Evolutionary conservation across 768 basidiomycete genomes (phyloP).

Genomic region (Psilocybe cubensis): DNA sequence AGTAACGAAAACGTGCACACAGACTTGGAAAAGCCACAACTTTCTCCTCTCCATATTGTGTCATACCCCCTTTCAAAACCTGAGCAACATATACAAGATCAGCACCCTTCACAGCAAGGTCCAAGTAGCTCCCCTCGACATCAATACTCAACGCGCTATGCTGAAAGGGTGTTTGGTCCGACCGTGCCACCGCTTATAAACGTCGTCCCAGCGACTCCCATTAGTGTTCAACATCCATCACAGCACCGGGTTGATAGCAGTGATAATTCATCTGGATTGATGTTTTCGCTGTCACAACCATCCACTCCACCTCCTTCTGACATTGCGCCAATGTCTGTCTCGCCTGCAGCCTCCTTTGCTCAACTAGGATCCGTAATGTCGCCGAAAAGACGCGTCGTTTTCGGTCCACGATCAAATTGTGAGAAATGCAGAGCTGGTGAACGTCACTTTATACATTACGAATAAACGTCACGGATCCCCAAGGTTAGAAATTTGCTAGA

Average conservation of each 20-base stretch:
- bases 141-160: conserved; percentile 12
- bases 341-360: conserved; percentile 25
- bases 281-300: conserved; percentile 5
- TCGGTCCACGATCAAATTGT: conserved; percentile 35
- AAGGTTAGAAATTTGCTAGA: too few species aligned
- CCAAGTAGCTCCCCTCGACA: conserved; percentile 9
- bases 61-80: conserved; percentile 6
- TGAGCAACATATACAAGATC: background rate
- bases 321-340: conserved; percentile 27
- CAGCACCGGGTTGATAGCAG: background rate
- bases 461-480: conserved; percentile 8
- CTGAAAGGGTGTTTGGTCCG: conserved; percentile 14
- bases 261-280: background rate
- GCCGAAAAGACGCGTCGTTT: conserved; percentile 30
- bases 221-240: background rate
- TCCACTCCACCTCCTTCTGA: conserved; percentile 14
- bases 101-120: background rate
- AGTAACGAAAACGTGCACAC: background rate
- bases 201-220: conserved; percentile 20
- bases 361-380: conserved; percentile 9
- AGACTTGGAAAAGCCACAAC: background rate
- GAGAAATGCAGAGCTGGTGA: conserved; percentile 31
- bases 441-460: conserved; percentile 25
- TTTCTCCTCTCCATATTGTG: background rate
- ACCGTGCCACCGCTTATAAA: conserved; percentile 18